Evolutionary conservation across 179 eudicot species (phyloP), one percentile per base, ranked within the genome.

Genomic region (Silene coronaria): DNA sequence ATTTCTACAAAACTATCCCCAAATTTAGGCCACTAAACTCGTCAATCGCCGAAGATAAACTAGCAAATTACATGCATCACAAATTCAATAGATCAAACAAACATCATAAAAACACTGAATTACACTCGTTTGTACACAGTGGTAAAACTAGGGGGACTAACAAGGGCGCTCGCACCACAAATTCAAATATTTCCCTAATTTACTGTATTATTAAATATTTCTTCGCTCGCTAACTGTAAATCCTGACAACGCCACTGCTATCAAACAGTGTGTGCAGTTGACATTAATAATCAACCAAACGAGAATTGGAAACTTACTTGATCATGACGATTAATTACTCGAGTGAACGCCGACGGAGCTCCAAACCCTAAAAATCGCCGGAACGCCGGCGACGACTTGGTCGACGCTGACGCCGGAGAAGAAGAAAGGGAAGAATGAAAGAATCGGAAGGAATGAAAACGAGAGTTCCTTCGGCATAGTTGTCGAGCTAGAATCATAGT

Each of bases 401-500:
- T n/a, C n/a, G n/a, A n/a, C 62, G 23, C 55, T 71, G 55, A 16
- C 53, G 51, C 22, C 73, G 76, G 68, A 61, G 59, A 42, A 42
- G 10, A 5, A 38, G 51, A 58, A 69, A 34, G 66, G 58, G 26
- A 76, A 23, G 79, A 68, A 2, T 36, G 48, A 68, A 80, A 19
- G 12, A 10, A 27, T 7, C 69, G 79, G 48, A 34, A 67, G 19
- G 9, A 62, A 58, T 65, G 14, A 51, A 19, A 17, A 32, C 36
- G 68, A 71, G 68, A 24, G 13, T 67, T 65, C 58, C 38, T 64
- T 61, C 76, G 73, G 73, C 82, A 80, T 55, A 80, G 60, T 6
- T 77, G 82, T 6, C 82, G 82, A 61, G 61, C 14, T 38, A 57
- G 23, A 59, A 45, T 58, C 82, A 80, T 80, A 0, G 61, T 71